These are phyloP conservation scores for Myriosclerotinia curreyana DNA, from an alignment of 2,329 filamentous ascomycete species.

Conservation along the genomic window DNA sequence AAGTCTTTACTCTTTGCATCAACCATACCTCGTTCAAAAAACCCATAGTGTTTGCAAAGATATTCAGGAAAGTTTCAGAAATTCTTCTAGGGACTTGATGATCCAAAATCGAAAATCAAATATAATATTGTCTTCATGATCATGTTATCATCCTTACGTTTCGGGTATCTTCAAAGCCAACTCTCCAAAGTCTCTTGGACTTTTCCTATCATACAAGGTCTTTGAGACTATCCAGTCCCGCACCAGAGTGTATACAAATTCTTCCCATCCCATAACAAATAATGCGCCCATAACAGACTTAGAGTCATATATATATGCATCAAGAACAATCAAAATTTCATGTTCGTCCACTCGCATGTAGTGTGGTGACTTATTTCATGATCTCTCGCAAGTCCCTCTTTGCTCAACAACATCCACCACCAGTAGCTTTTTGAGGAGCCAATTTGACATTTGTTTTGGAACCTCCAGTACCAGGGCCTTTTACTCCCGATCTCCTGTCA, in stretches of 20 bases:
- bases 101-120: too few relatives aligned
- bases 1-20: too few relatives aligned
- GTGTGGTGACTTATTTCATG: not conserved
- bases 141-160: constrained; percentile 11
- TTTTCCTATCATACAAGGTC: constrained; percentile 18
- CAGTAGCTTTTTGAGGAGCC: constrained; percentile 28
- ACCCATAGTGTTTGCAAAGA: too few relatives aligned
- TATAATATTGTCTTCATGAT: constrained; percentile 1
- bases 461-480: constrained; percentile 58
- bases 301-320: too few relatives aligned
- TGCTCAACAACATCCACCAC: constrained; percentile 34
- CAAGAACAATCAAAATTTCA: not conserved
- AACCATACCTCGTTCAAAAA: too few relatives aligned
- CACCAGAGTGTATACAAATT: constrained; percentile 15
- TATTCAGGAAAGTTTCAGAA: too few relatives aligned
- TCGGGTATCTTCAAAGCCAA: constrained; percentile 12
- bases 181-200: not conserved
- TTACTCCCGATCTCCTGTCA: constrained; percentile 87
- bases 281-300: too few relatives aligned
- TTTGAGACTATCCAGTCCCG: constrained; percentile 14
- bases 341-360: not conserved
- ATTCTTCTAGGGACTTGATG: too few relatives aligned
- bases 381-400: not conserved
- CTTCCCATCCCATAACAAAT: not conserved
- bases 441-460: constrained; percentile 48